Evolutionary conservation across 768 basidiomycete genomes (phyloP).

Genomic region (Scleroderma citrinum): DNA sequence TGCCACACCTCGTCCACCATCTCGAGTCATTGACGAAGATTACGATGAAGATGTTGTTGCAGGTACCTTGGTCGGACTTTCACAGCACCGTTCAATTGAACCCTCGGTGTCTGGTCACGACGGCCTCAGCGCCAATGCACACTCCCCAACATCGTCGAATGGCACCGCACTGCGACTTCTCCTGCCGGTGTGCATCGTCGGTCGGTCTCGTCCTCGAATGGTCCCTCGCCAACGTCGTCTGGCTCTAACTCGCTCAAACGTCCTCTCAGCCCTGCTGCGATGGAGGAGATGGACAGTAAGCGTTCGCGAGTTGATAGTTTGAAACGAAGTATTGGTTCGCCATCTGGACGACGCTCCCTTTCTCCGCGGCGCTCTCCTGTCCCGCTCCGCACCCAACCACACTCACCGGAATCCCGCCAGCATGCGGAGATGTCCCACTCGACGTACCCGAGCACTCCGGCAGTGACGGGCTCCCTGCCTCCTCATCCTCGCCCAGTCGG

Average conservation of each 20-base stretch:
- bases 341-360: slow-evolving; percentile 46
- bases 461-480: slow-evolving; percentile 57
- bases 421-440: slow-evolving; percentile 20
- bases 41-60: slow-evolving; percentile 86
- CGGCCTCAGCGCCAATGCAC: slow-evolving; percentile 27
- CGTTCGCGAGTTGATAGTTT: slow-evolving; percentile 53
- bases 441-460: slow-evolving; percentile 42
- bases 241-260: slow-evolving; percentile 51
- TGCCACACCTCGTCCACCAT: slow-evolving; percentile 51
- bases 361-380: slow-evolving; percentile 65
- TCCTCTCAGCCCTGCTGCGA: slow-evolving; percentile 54
- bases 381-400: slow-evolving; percentile 69
- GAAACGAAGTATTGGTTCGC: slow-evolving; percentile 49
- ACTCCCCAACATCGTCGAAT: slow-evolving; percentile 55
- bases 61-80: slow-evolving; percentile 73
- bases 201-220: slow-evolving; percentile 60
- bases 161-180: slow-evolving; percentile 47
- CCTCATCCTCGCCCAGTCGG: slow-evolving; percentile 71
- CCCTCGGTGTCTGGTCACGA: slow-evolving; percentile 20
- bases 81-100: slow-evolving; percentile 36
- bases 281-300: slow-evolving; percentile 58
- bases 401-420: slow-evolving; percentile 63
- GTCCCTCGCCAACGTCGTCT: slow-evolving; percentile 57
- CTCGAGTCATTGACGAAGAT: slow-evolving; percentile 80
- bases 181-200: slow-evolving; percentile 52